Conservation (phyloP, 1,139 yeast species). For the Nakaseomyces glabratus region DNA sequence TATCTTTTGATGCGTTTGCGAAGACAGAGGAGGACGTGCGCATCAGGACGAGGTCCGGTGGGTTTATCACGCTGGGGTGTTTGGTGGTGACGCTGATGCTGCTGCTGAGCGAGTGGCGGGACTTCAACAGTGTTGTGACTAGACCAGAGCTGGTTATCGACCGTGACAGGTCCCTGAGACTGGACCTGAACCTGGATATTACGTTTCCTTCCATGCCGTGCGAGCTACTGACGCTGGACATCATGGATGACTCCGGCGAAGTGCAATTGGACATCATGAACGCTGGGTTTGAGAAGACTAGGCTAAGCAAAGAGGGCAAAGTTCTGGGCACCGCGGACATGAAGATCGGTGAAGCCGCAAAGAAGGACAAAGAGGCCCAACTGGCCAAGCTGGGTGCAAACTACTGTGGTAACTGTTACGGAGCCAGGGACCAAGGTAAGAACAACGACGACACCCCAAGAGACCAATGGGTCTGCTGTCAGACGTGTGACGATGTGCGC, state of each 20-base stretch:
- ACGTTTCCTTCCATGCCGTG: slow-evolving; percentile 83
- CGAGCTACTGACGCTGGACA: slow-evolving; percentile 51
- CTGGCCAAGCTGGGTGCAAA: slow-evolving; percentile 20
- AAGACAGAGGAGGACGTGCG: slow-evolving; percentile 92
- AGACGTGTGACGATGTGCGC: slow-evolving; percentile 73
- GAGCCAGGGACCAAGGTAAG: slow-evolving; percentile 58
- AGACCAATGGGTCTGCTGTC: slow-evolving; percentile 50
- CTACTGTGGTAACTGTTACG: slow-evolving; percentile 88
- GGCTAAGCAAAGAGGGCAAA: slow-evolving; percentile 38
- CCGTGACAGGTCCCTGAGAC: slow-evolving; percentile 64
- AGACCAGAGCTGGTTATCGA: slow-evolving; percentile 86
- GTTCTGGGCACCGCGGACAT: slow-evolving; percentile 24
- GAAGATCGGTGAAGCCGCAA: slow-evolving; percentile 33
- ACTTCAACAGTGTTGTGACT: slow-evolving; percentile 56
- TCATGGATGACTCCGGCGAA: slow-evolving; percentile 83
- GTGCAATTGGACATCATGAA: slow-evolving; percentile 60
- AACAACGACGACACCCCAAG: slow-evolving; percentile 38
- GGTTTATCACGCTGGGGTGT: slow-evolving; percentile 72
- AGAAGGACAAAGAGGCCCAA: slow-evolving; percentile 20
- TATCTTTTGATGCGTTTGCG: slow-evolving; percentile 65
- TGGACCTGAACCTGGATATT: slow-evolving; percentile 73
- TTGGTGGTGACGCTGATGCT: slow-evolving; percentile 52
- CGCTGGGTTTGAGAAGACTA: slow-evolving; percentile 61
- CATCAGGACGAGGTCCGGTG: slow-evolving; percentile 82
- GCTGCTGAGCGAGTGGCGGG: slow-evolving; percentile 64